Evolutionary conservation across 2,329 filamentous ascomycete species (phyloP).

Genomic region (Trichoderma koningiopsis): DNA sequence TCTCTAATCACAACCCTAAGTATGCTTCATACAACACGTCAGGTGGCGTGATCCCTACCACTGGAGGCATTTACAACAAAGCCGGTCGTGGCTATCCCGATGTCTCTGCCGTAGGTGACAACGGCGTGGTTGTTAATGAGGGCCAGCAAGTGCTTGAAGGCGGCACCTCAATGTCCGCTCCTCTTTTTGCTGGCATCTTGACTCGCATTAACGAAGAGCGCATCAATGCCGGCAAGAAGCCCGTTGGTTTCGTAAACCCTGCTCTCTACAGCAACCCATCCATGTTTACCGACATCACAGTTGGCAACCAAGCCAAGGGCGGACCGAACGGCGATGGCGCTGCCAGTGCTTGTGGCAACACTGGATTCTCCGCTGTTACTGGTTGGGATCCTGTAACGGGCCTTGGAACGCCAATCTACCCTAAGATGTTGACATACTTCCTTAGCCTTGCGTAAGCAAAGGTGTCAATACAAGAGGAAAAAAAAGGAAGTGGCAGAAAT

Average conservation of each 20-base stretch:
- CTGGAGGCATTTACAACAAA: constrained; percentile 46
- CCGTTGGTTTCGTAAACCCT: constrained; percentile 41
- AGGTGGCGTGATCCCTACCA: constrained; percentile 26
- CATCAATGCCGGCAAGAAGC: constrained; percentile 34
- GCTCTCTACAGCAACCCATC: constrained; percentile 32
- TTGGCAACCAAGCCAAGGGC: constrained; percentile 29
- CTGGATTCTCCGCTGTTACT: constrained; percentile 29
- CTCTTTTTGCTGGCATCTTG: constrained; percentile 40
- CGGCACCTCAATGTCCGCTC: constrained; percentile 50
- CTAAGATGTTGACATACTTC: constrained; percentile 48
- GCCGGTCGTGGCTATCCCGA: constrained; percentile 52
- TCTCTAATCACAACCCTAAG: constrained; percentile 26
- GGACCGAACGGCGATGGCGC: constrained; percentile 11
- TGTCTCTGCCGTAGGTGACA: constrained; percentile 48
- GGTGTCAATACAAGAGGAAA: neutral
- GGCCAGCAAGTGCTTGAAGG: constrained; percentile 47
- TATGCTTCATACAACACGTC: constrained; percentile 29
- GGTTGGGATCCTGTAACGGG: constrained; percentile 32
- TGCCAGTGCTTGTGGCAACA: constrained; percentile 29
- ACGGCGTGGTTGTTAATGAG: constrained; percentile 47
- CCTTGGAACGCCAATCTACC: constrained; percentile 30
- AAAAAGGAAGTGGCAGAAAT: neutral
- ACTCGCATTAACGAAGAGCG: constrained; percentile 39
- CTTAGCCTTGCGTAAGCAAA: neutral
- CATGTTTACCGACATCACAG: constrained; percentile 28